Base-by-base conservation (phyloP, 352 stramenopile species). In the Globisporangium polare region DNA sequence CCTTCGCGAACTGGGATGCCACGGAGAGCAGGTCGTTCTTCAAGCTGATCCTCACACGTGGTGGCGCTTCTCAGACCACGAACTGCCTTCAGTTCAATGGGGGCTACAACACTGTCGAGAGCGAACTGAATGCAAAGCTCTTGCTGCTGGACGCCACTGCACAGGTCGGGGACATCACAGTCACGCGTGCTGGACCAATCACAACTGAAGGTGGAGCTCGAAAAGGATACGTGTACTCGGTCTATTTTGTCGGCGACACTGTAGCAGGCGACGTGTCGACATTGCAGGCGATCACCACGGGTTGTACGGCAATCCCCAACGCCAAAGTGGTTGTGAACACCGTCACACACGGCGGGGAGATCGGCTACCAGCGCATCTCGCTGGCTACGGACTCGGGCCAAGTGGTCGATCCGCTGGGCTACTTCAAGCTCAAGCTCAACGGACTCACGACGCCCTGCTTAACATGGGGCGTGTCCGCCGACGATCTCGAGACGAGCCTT, bases 181-280 rank as follows among this genome's bases (percentile, higher is more conserved):
- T 94, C 1, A 88, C 83, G 18, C 72, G 70, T 13, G 58, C 58
- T 0, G 79, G 83, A 5, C 78, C 75, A 3, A 54, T 80, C 0
- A 71, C 56, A 5, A 73, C 58, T 0, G 67, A 67, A 6, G 46
- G 55, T n/a, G 71, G 75, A 24, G 72, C 77, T 4, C 61, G 71
- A 1, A 89, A 64, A 33, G 78, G 75, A 0, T 98, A 98, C 61
- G 72, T 95, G 0, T 98, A 96, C 65, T 90, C 80, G 15, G 73
- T 99, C 24, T 98, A 98, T 68, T 99, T 98, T 54, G 53, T 86
- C 20, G 96, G 96, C 20, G 65, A 75, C 5, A 66, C 67, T 2
- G 77, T 98, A 9, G 42, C 88, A 18, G 93, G 95, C 2, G 82
- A 99, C 67, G 79, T 98, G 5, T 70, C 83, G 0, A 61, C 50